Percentiles rank a stretch among this genome's conserved stretches.
phyloP scores from a whole-genome alignment of 805 yeast genomes.

The Saturnispora halmiae region DNA sequence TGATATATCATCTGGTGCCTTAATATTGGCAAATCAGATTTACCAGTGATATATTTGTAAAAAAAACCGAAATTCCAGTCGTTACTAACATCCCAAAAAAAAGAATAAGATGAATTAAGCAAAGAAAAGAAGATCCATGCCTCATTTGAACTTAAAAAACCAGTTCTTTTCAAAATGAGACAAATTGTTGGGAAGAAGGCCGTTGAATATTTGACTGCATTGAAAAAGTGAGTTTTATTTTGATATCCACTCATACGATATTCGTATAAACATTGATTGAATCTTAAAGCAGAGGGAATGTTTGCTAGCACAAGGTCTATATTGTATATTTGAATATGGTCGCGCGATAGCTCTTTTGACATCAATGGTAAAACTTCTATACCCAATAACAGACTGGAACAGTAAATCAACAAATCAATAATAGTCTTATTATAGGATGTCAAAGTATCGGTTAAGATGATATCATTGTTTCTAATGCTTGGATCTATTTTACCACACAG shows the following conservation, averaged over 20 bases:
- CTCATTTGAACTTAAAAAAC: slow-evolving; percentile 23
- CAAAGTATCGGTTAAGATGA: slow-evolving; percentile 72
- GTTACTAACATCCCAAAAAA: slow-evolving; percentile 79
- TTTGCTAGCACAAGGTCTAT: slow-evolving; percentile 26
- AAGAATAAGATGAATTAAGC: slow-evolving; percentile 67
- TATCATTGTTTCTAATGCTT: slow-evolving; percentile 64
- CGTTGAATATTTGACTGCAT: slow-evolving; percentile 66
- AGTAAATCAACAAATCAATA: slow-evolving; percentile 56
- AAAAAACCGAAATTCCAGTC: slow-evolving; percentile 78
- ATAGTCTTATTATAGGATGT: slow-evolving; percentile 73
- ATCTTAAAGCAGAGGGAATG: slow-evolving; percentile 66
- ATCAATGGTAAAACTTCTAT: slow-evolving; percentile 27
- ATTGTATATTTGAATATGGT: slow-evolving; percentile 23
- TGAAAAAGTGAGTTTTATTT: slow-evolving; percentile 51
- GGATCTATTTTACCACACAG: slow-evolving; percentile 50
- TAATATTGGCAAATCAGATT: slow-evolving; percentile 17
- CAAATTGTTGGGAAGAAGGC: slow-evolving; percentile 46
- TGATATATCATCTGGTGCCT: slow-evolving; percentile 28
- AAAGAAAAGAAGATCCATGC: slow-evolving; percentile 40
- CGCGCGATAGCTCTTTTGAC: slow-evolving; percentile 23
- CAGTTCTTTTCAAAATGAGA: slow-evolving; percentile 22
- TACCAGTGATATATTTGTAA: slow-evolving; percentile 23
- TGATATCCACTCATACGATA: slow-evolving; percentile 37
- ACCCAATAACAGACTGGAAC: slow-evolving; percentile 37
- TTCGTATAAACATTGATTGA: slow-evolving; percentile 76